Evolutionary conservation across 2,329 filamentous ascomycete species (phyloP), one percentile per base, ranked within the genome.

Genomic region (Chrysoporthe puriensis): DNA sequence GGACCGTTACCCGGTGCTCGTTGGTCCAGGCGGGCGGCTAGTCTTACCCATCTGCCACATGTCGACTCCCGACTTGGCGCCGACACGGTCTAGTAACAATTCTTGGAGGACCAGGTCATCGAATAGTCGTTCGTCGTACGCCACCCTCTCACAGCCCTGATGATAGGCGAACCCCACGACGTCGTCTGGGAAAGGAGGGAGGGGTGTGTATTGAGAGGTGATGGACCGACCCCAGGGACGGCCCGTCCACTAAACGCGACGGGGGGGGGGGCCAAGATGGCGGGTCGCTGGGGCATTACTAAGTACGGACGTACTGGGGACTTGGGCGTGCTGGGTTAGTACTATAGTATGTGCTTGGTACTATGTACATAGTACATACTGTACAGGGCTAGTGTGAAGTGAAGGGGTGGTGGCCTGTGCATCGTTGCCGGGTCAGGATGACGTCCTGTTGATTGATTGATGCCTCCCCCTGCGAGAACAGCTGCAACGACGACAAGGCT

Each of bases 361-460:
- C n/a, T n/a, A 26, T 26, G 26, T 26, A 2, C 26, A 2, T 26
- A 26, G 26, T 26, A 26, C 26, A 26, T 26, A 26, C 26, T 26
- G 26, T 26, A 26, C 26, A 2, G 26, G 26, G 26, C 26, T 26
- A 26, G 26, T 26, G 26, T 26, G 26, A 26, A 26, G 26, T 26
- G 26, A 26, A 26, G 26, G 26, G 26, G 26, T 26, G 52, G 14
- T 56, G 52, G 52, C 52, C 52, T 36, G 52, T 56, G 52, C 52
- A 56, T 26, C 26, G 52, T 56, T 56, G 52, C 52, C 52, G 26
- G 52, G 54, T 40, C 54, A 40, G 18, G 6, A 57, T 57, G 54
- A 57, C 54, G 54, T 57, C 50, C 54, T 57, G 16, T 57, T 57
- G 54, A 57, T 56, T 26, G 26, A 26, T 57, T 40, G 34, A 21